Percentiles rank a stretch among this genome's conserved stretches.
phyloP scores from a whole-genome alignment of 768 basidiomycete species.

The Antrodiella citrinella region DNA sequence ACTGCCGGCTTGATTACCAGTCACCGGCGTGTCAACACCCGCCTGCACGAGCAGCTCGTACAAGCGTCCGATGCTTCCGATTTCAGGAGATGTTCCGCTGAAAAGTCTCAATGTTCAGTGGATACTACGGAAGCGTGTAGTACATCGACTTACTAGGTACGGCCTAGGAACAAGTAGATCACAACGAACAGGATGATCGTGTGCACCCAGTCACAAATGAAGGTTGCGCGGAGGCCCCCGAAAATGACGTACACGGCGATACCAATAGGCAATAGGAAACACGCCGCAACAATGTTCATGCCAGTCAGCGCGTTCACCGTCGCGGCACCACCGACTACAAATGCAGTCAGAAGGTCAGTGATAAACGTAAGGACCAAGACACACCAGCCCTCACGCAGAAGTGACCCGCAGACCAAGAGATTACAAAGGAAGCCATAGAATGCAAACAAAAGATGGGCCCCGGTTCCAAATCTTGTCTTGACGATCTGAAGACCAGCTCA shows the following conservation, averaged over 20 bases:
- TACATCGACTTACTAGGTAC: slow-evolving; percentile 18
- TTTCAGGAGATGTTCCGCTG: slow-evolving; percentile 18
- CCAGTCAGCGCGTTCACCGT: slow-evolving; percentile 24
- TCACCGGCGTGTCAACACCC: slow-evolving; percentile 35
- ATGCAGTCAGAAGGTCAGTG: neutral
- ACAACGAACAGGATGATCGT: slow-evolving; percentile 22
- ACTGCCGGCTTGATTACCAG: slow-evolving; percentile 41
- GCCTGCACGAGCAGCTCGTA: slow-evolving; percentile 43
- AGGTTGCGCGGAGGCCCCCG: slow-evolving; percentile 22
- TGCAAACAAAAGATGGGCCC: slow-evolving; percentile 39
- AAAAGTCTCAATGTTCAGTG: slow-evolving; percentile 27
- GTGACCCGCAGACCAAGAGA: slow-evolving; percentile 41
- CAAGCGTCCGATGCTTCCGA: slow-evolving; percentile 32
- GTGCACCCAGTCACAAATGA: slow-evolving; percentile 23
- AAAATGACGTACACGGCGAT: slow-evolving; percentile 24
- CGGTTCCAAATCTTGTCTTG: slow-evolving; percentile 38
- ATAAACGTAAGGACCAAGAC: slow-evolving; percentile 10
- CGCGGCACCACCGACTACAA: slow-evolving; percentile 19
- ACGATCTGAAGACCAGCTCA: slow-evolving; percentile 32
- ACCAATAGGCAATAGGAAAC: slow-evolving; percentile 23
- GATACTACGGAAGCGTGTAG: slow-evolving; percentile 19
- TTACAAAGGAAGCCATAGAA: slow-evolving; percentile 46
- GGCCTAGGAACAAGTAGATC: slow-evolving; percentile 20
- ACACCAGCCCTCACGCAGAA: slow-evolving; percentile 41
- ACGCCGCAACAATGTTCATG: slow-evolving; percentile 22